Evolutionary conservation across 75 land plant genomes (phyloP).

Genomic region (Cryptomeria japonica): DNA sequence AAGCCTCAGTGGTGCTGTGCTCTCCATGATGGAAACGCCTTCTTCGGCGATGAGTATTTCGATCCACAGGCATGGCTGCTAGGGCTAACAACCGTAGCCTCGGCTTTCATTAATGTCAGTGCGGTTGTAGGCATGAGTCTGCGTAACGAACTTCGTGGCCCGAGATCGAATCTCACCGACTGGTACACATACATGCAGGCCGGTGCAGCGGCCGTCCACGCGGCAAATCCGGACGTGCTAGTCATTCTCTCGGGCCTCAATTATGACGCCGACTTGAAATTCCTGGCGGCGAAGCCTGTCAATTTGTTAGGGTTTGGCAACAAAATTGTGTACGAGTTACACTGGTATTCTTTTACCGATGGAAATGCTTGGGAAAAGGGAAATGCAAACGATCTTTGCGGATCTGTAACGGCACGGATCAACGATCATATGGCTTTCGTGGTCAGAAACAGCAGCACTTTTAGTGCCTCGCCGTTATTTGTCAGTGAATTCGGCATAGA

Average conservation of each 20-base stretch:
- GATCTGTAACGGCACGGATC: neutral
- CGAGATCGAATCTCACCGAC: conserved; percentile 11
- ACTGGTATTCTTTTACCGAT: conserved; percentile 39
- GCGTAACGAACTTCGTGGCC: conserved; percentile 51
- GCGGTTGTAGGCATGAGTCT: conserved; percentile 46
- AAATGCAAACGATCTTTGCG: conserved; percentile 11
- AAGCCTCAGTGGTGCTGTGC: conserved; percentile 54
- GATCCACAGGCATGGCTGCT: conserved; percentile 28
- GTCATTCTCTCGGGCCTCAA: conserved; percentile 35
- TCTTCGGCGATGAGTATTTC: conserved; percentile 48
- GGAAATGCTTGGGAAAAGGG: conserved; percentile 13
- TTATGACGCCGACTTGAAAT: conserved; percentile 37
- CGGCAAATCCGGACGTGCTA: conserved; percentile 31
- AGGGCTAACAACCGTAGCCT: conserved; percentile 34
- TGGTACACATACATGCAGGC: conserved; percentile 33
- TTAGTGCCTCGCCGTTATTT: conserved; percentile 24
- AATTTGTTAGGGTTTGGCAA: neutral
- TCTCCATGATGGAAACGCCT: conserved; percentile 40
- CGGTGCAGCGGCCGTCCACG: conserved; percentile 32
- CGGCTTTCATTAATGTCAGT: conserved; percentile 5
- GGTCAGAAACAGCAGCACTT: neutral
- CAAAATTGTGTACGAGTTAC: conserved; percentile 45
- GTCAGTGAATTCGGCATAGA: conserved; percentile 56
- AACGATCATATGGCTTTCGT: conserved; percentile 9
- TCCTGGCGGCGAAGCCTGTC: conserved; percentile 21